Evolutionary conservation across 257 asterid genomes (phyloP), one percentile per base, ranked within the genome.

Genomic region (Penstemon eatonii): DNA sequence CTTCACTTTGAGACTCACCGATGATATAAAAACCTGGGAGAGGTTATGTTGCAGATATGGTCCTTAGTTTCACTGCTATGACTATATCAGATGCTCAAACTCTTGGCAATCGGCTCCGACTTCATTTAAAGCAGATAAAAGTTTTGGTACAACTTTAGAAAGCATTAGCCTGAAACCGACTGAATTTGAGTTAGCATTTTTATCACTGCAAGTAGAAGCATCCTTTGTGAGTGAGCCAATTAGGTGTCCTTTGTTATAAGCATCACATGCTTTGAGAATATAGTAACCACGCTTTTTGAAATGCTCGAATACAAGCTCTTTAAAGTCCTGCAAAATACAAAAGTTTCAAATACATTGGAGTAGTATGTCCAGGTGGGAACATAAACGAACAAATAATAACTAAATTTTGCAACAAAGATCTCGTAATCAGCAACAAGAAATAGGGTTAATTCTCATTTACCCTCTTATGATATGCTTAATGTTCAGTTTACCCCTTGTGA

Each of bases 161-260:
- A 95, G 82, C 99, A 89, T 95, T 47, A 91, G 79, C 87, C 89
- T 95, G 81, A 95, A 95, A 72, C 99, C 99, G 15, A 89, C 87
- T 33, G 99, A 91, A 75, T 89, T 94, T 56, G 89, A 86, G 76
- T 77, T 73, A 5, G 81, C 66, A 57, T 60, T 69, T 73, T 63
- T 73, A 63, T 66, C 79, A 65, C 66, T 25, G 55, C 39, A 69
- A 74, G 69, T 39, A 7, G 86, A 81, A 47, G 94, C 96, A 70
- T 95, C 97, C 62, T 80, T 75, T 49, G 78, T 66, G 10, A 95
- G 96, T 0, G 99, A 85, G 52, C 99, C 98, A 19, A 95, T 91
- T 67, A 95, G 85, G 77, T 79, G 78, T 8, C 99, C 99, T 64
- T 86, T 91, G 97, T 84, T 89, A 68, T 91, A 95, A 38, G 98